Percentiles rank a stretch among this genome's conserved stretches.
These are phyloP conservation scores for Annulohypoxylon nitens DNA, from an alignment of 495 filamentous ascomycete species.

Conservation along the genomic window DNA sequence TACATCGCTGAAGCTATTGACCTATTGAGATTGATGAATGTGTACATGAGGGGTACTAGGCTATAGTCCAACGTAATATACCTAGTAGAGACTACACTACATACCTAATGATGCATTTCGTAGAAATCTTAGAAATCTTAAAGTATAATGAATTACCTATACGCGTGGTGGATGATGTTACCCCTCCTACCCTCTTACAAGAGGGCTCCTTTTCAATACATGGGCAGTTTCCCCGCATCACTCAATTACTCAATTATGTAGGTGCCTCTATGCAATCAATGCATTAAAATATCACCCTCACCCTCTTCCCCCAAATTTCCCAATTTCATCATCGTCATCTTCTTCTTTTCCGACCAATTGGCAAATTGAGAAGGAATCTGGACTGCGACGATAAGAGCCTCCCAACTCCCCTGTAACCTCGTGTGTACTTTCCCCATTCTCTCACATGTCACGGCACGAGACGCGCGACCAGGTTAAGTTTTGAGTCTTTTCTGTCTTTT, in stretches of 20 bases:
- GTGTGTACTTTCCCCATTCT: conserved; percentile 39
- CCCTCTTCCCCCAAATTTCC: conserved; percentile 1
- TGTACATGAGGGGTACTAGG: conserved; percentile 4
- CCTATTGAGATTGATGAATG: not conserved
- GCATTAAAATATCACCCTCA: conserved; percentile 8
- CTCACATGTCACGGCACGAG: conserved; percentile 23
- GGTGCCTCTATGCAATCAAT: conserved; percentile 12
- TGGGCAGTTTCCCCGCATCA: no score
- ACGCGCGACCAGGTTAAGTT: not conserved
- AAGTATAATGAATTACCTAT: no score
- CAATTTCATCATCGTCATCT: conserved; percentile 7
- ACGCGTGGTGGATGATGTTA: no score
- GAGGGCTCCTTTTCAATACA: no score
- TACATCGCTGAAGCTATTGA: not conserved
- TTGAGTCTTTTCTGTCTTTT: not conserved
- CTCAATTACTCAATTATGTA: no score
- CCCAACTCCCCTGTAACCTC: conserved; percentile 20
- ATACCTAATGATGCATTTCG: no score
- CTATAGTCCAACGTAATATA: not conserved
- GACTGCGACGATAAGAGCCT: conserved; percentile 23
- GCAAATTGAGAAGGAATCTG: not conserved
- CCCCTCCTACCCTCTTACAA: no score
- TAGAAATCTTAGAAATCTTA: no score
- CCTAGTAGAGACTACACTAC: no score
- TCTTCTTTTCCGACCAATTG: conserved; percentile 16